Base-by-base conservation (phyloP, 2,329 filamentous ascomycete genomes). In the Penicillium paneum region DNA sequence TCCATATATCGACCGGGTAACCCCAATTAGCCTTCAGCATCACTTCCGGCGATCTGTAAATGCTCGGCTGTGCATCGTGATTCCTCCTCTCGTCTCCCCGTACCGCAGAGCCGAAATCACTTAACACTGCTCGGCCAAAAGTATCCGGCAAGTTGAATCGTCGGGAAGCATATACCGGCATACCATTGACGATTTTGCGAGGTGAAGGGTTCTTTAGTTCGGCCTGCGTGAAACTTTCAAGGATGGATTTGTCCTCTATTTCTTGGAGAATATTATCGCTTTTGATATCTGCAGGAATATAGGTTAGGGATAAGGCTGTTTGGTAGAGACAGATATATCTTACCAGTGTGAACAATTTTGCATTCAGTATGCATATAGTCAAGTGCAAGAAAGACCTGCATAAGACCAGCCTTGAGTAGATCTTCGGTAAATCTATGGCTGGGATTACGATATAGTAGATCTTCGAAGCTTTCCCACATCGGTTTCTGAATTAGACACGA, bases 381-480 rank as follows among this genome's bases (percentile, higher is more conserved):
- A 5, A 79, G 69, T 17, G 74, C 76, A 35, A 70, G 68, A 21
- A 79, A 72, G 5, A 74, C 29, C 32, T 71, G 69, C 51, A 63
- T 59, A 35, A 80, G 64, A 35, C 70, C 67, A 21, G 57, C 57
- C 56, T 71, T 74, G 12, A 79, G 60, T 15, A 79, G 62, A 21
- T 71, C 63, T 31, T 71, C 62, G 12, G 72, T 69, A 41, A 78
- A 74, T 21, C 74, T 66, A 59, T 69, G 63, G 2, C 32, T 60
- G 3, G 73, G 68, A 43, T 76, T 73, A 24, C 73, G 71, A 31
- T 63, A 66, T 1, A 74, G 67, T 12, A 78, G 54, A 45, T 75
- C 70, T 36, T 58, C 67, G 40, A 72, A 74, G 55, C 71, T 78
- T 28, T 76, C 74, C 68, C 74, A 74, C 61, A 70, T 68, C 7